These are phyloP conservation scores for Fusarium gaditjirri DNA, from an alignment of 2,329 filamentous ascomycete genomes.

Conservation along the genomic window DNA sequence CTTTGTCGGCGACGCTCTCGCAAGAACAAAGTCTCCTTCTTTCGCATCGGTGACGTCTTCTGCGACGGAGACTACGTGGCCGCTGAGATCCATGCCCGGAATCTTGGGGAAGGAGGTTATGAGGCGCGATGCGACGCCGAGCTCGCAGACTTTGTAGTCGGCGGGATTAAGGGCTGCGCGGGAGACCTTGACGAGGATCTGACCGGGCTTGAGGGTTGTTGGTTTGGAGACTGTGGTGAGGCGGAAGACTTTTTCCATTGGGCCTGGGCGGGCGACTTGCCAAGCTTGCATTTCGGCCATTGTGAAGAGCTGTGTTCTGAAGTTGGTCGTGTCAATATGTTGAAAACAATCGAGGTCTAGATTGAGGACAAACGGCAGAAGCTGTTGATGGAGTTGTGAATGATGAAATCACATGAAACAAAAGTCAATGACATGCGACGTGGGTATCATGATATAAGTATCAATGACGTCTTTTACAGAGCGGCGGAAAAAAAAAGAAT, in stretches of 20 bases:
- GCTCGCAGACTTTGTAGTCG: conserved; percentile 60
- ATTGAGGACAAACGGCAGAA: not conserved
- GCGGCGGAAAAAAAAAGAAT: not conserved
- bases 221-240: conserved; percentile 38
- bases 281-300: conserved; percentile 46
- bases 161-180: conserved; percentile 59
- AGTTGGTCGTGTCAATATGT: not conserved
- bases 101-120: conserved; percentile 52
- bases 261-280: conserved; percentile 43
- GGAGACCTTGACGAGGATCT: conserved; percentile 57
- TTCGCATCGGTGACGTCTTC: conserved; percentile 45
- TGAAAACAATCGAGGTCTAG: not conserved
- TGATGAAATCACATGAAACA: not conserved
- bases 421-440: not conserved
- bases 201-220: conserved; percentile 37
- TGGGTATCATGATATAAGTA: not conserved
- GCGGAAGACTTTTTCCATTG: conserved; percentile 37
- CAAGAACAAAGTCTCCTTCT: conserved; percentile 58
- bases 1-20: conserved; percentile 45
- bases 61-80: conserved; percentile 55
- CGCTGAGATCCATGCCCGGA: conserved; percentile 63
- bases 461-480: conserved; percentile 27
- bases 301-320: not conserved
- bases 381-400: not conserved
- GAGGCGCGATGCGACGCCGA: conserved; percentile 51